Evolutionary conservation across 768 basidiomycete genomes (phyloP), one percentile per base, ranked within the genome.

Genomic region (Steccherinum ochraceum): DNA sequence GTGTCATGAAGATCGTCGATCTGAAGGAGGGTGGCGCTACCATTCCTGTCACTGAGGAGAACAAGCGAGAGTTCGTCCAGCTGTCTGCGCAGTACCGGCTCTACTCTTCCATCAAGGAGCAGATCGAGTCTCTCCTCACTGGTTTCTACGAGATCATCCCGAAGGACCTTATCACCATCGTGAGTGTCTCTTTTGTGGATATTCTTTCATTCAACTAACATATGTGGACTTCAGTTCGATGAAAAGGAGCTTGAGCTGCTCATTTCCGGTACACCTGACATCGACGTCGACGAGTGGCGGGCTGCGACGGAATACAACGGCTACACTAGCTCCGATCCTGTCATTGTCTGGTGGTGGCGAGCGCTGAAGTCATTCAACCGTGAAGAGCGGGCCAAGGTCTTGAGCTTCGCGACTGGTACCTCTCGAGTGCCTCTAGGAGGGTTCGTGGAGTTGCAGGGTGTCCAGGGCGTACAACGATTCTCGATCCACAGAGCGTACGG

Each of bases 291-390:
- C 64, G 96, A 98, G 68, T 94, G 93, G 92, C 81, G 90, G 48
- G 84, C 87, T 13, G 89, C 90, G 12, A 93, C 90, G 2, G 92
- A 93, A 62, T 92, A 93, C 69, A 90, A 86, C 55, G 89, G 90
- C 44, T 93, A 91, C 65, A 80, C 78, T 4, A 79, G 86, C 60
- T 89, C 87, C 2, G 94, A 99, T 65, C 91, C 95, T 4, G 93
- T 95, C 61, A 93, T 98, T 53, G 85, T 90, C 24, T 99, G 94
- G 94, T 97, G 93, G 88, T 99, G 96, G 96, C 81, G 96, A 57
- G 95, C 95, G 1, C 79, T 99, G 40, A 93, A 98, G 68, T 95
- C 93, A 7, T 97, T 97, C 72, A 92, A 89, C 58, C 88, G 95
- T 26, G 94, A 97, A 60, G 96, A 99, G 69, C 77, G 93, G 50